phyloP scores from a whole-genome alignment of 257 asterid species.

The Nicotiana noctiflora region DNA sequence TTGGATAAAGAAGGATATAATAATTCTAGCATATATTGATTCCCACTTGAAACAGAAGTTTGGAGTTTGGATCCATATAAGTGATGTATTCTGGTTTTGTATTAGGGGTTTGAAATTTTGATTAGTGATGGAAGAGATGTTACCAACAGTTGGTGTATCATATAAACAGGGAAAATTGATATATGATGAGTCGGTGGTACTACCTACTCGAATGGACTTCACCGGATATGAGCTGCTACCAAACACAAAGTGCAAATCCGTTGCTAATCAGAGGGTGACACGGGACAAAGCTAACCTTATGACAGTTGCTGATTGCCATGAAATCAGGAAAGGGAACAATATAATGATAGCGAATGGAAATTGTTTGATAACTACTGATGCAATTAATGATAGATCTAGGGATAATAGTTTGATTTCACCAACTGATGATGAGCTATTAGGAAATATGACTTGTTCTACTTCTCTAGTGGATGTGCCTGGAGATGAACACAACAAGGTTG shows the following conservation, averaged over 20 bases:
- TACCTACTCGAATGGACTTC: conserved; percentile 35
- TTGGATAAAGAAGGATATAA: conserved; percentile 21
- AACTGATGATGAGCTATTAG: conserved; percentile 2
- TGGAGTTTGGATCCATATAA: conserved; percentile 29
- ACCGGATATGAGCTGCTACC: conserved; percentile 41
- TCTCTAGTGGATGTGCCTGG: conserved; percentile 7
- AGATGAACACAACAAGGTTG: conserved; percentile 18
- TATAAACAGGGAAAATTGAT: conserved; percentile 41
- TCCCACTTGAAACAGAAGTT: conserved; percentile 23
- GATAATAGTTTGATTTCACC: conserved; percentile 15
- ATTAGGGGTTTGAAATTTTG: neutral
- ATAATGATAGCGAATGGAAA: conserved; percentile 17
- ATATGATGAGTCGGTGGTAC: conserved; percentile 36
- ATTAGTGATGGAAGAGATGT: conserved; percentile 31
- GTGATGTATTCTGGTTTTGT: neutral
- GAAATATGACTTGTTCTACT: conserved; percentile 17
- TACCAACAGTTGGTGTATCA: conserved; percentile 33
- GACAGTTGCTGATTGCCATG: conserved; percentile 18
- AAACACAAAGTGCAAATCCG: conserved; percentile 41
- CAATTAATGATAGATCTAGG: conserved; percentile 5
- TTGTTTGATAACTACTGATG: conserved; percentile 22
- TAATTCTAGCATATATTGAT: conserved; percentile 26
- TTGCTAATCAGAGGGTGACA: conserved; percentile 27
- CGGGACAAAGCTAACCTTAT: conserved; percentile 31
- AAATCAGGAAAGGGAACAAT: conserved; percentile 19